Evolutionary conservation across 2,329 filamentous ascomycete genomes (phyloP), one percentile per base, ranked within the genome.

Genomic region (Trichoderma sp.): DNA sequence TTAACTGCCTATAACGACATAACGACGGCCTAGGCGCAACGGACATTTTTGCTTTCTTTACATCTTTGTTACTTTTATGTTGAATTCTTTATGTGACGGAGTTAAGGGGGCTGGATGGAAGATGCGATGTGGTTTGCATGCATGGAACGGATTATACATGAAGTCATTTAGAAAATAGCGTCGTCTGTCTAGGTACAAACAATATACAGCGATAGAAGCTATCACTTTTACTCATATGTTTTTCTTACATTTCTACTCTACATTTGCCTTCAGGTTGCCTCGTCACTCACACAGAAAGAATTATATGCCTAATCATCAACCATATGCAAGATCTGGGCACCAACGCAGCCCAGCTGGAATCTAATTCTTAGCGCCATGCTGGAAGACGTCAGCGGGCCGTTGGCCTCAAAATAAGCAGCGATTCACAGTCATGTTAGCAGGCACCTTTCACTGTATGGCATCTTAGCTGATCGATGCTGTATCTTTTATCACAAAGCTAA

Each of bases 381-480:
- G 67, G n/a, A 69, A 69, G 55, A 69, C 67, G 67, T 69, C 67
- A 69, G 66, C 36, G 66, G 66, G 55, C 55, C 66, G 66, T 6
- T 61, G 39, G 17, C 17, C 47, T 12, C 36, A 1, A 28, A 20
- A 7, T 13, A 13, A 20, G 4, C 11, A 12, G n/a, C 30, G 28
- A 20, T 20, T 12, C 17, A 36, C 13, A 8, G 12, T 0, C 3
- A 4, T 36, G 66, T 61, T 68, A 61, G 30, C 26, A 4, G 55
- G 13, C 61, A 68, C 66, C 4, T 9, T n/a, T 12, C 1, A 4
- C 7, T 6, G 6, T 3, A 20, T 28, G 3, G 0, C 1, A 0
- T 5, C 3, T 23, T 30, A 3, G 26, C 13, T 13, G n/a, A 1
- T 9, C 2, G 0, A 3, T 0, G 6, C 7, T 26, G 65, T 68